These are phyloP conservation scores for Aspergillus neoniger DNA, from an alignment of 2,329 filamentous ascomycete species.

Conservation along the genomic window DNA sequence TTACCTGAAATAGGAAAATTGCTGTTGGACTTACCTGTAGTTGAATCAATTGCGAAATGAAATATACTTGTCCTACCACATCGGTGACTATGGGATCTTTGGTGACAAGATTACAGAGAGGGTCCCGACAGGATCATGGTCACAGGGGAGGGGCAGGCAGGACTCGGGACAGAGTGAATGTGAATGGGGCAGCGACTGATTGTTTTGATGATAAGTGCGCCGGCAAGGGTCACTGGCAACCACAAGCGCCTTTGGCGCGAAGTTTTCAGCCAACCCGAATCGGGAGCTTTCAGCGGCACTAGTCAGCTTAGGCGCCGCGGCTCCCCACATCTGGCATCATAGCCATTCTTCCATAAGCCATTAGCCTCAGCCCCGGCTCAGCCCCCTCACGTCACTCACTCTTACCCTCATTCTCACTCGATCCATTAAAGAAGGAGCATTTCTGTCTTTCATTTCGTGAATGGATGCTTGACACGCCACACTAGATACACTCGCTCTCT, in stretches of 20 bases:
- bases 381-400: background rate
- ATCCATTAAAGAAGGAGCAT: background rate
- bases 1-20: slow-evolving; percentile 8
- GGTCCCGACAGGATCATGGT: slow-evolving; percentile 12
- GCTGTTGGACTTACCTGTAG: slow-evolving; percentile 21
- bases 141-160: background rate
- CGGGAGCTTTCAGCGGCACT: slow-evolving; percentile 5
- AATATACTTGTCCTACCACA: background rate
- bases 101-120: background rate
- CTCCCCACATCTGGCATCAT: slow-evolving; percentile 21
- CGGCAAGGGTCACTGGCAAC: slow-evolving; percentile 15
- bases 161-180: background rate
- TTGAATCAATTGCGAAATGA: slow-evolving; percentile 6
- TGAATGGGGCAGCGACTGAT: slow-evolving; percentile 10
- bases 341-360: background rate
- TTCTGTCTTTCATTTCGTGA: background rate
- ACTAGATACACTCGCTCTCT: slow-evolving; percentile 3
- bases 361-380: background rate
- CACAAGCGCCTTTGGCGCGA: slow-evolving; percentile 26
- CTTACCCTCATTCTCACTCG: background rate
- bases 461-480: background rate
- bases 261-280: slow-evolving; percentile 18
- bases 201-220: slow-evolving; percentile 24
- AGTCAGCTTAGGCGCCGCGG: slow-evolving; percentile 5
- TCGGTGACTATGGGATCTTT: background rate